Conservation (phyloP, 805 yeast species). For the Wickerhamiella dianesei region DNA sequence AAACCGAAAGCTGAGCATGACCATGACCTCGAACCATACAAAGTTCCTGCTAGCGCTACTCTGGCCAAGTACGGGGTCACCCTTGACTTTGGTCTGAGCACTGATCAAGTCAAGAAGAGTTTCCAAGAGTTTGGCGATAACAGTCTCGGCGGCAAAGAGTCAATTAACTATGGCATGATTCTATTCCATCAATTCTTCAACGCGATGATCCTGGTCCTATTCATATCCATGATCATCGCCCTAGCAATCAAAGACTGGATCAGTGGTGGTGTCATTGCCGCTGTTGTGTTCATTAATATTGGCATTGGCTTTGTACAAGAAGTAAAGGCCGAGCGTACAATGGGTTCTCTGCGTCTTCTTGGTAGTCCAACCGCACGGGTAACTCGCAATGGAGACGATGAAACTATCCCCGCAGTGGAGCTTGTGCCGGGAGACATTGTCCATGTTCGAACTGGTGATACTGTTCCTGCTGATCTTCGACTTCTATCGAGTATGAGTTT, state of each 20-base stretch:
- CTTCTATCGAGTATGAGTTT: slow-evolving; percentile 45
- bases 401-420: slow-evolving; percentile 44
- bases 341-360: slow-evolving; percentile 55
- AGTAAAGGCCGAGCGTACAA: slow-evolving; percentile 61
- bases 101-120: slow-evolving; percentile 23
- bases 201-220: slow-evolving; percentile 64
- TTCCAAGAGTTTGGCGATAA: slow-evolving; percentile 39
- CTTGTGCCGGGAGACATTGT: slow-evolving; percentile 68
- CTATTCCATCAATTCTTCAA: slow-evolving; percentile 55
- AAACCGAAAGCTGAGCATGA: background rate
- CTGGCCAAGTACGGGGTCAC: slow-evolving; percentile 31
- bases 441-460: slow-evolving; percentile 53
- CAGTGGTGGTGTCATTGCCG: slow-evolving; percentile 67
- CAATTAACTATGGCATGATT: slow-evolving; percentile 41
- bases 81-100: slow-evolving; percentile 35
- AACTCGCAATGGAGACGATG: slow-evolving; percentile 44
- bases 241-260: slow-evolving; percentile 67
- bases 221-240: slow-evolving; percentile 57
- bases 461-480: slow-evolving; percentile 62
- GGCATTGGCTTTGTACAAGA: slow-evolving; percentile 59
- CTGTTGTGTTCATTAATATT: slow-evolving; percentile 51
- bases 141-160: slow-evolving; percentile 45
- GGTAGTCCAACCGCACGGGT: slow-evolving; percentile 62
- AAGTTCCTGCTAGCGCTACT: slow-evolving; percentile 26
- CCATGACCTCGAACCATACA: slow-evolving; percentile 15